Conservation (phyloP, 352 stramenopile genomes). For the Elongisporangium anandrum region DNA sequence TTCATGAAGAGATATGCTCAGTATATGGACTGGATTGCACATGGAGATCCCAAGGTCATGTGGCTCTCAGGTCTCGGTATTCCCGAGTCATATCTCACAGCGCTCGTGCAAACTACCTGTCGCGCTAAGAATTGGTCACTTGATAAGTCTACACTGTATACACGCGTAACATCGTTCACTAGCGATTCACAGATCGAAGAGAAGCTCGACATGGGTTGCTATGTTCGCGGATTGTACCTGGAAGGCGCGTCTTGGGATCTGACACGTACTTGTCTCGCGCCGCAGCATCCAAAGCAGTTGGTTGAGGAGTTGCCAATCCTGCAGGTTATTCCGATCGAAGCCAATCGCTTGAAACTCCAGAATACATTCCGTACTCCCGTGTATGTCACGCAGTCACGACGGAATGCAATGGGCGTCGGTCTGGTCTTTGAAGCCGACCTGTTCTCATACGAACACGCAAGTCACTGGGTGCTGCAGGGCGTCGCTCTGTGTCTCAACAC, state of each 20-base stretch:
- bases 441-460: constrained; percentile 87
- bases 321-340: constrained; percentile 95
- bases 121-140: constrained; percentile 92
- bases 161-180: constrained; percentile 87
- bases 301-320: constrained; percentile 93
- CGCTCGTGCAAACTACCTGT: constrained; percentile 94
- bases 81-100: constrained; percentile 94
- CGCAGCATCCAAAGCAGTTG: constrained; percentile 93
- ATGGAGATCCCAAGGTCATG: constrained; percentile 90
- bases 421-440: constrained; percentile 94
- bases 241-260: constrained; percentile 94
- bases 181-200: constrained; percentile 54
- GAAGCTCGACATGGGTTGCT: constrained; percentile 86
- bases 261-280: constrained; percentile 58
- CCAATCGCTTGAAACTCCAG: constrained; percentile 92
- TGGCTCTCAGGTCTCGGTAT: constrained; percentile 95
- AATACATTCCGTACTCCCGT: constrained; percentile 95
- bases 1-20: constrained; percentile 87
- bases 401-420: constrained; percentile 95
- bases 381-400: constrained; percentile 93
- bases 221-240: constrained; percentile 89
- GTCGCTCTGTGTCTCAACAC: constrained; percentile 92
- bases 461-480: constrained; percentile 94
- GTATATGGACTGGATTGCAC: constrained; percentile 89
- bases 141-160: constrained; percentile 94